phyloP scores from a whole-genome alignment of 345 rosid genomes.

The Draba incana region DNA sequence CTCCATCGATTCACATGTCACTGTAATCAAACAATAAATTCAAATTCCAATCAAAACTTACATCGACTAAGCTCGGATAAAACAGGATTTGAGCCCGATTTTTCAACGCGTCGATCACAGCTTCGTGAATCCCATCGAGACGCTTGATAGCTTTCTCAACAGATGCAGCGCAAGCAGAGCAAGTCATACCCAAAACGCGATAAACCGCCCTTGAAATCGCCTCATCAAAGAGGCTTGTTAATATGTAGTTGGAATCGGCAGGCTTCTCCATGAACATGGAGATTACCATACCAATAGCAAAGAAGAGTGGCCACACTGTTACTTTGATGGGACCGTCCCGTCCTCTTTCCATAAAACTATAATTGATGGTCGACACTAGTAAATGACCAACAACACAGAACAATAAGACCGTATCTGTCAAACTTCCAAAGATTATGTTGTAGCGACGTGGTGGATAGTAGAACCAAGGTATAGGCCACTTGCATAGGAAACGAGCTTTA shows the following conservation, averaged over 20 bases:
- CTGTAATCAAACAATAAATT: not conserved
- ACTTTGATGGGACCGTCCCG: constrained; percentile 6
- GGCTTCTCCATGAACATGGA: constrained; percentile 26
- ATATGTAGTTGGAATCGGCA: not conserved
- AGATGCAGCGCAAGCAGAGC: constrained; percentile 93
- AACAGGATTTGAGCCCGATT: constrained; percentile 68
- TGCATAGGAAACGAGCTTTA: constrained; percentile 16
- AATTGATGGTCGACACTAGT: constrained; percentile 9
- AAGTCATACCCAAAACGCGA: constrained; percentile 76
- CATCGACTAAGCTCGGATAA: constrained; percentile 62
- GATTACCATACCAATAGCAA: constrained; percentile 13
- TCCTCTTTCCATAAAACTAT: not conserved
- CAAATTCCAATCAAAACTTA: constrained; percentile 42
- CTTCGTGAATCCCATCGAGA: constrained; percentile 80
- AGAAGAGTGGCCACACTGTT: constrained; percentile 22
- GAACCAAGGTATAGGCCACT: constrained; percentile 33
- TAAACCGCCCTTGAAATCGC: constrained; percentile 57
- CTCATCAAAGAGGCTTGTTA: too few relatives aligned
- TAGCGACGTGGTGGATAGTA: constrained; percentile 10
- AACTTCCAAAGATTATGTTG: constrained; percentile 7
- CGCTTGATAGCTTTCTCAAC: constrained; percentile 90
- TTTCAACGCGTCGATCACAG: constrained; percentile 73
- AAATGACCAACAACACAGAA: constrained; percentile 20
- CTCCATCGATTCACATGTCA: constrained; percentile 4
- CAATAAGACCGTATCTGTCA: not conserved